These are phyloP conservation scores for Aspergillus haitiensis DNA, from an alignment of 495 filamentous ascomycete genomes.

Conservation along the genomic window DNA sequence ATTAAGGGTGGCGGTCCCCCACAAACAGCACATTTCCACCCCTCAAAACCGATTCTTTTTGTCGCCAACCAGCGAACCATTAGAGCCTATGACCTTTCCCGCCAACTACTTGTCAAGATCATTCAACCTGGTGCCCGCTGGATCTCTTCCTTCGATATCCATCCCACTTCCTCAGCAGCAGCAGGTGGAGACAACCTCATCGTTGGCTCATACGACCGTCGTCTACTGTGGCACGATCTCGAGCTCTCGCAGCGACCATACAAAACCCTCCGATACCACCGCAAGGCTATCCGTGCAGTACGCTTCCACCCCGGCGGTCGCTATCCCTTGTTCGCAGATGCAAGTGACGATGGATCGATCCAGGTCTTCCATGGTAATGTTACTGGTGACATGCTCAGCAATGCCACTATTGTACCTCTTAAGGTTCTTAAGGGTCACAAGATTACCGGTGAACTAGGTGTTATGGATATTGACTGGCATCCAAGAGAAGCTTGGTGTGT, in stretches of 20 bases:
- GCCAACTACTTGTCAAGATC: slow-evolving; percentile 84
- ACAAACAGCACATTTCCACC: slow-evolving; percentile 92
- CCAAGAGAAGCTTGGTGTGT: slow-evolving; percentile 88
- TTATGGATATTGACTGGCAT: slow-evolving; percentile 95
- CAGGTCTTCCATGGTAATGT: slow-evolving; percentile 98
- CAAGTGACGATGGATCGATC: slow-evolving; percentile 87
- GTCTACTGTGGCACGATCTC: slow-evolving; percentile 94
- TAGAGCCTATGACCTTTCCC: slow-evolving; percentile 86
- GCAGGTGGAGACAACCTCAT: slow-evolving; percentile 86
- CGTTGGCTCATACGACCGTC: slow-evolving; percentile 88
- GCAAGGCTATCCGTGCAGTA: slow-evolving; percentile 84
- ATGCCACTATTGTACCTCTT: slow-evolving; percentile 91
- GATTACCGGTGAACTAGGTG: slow-evolving; percentile 72
- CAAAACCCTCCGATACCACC: slow-evolving; percentile 92
- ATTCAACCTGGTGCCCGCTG: slow-evolving; percentile 90
- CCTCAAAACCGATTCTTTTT: slow-evolving; percentile 87
- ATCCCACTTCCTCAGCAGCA: slow-evolving; percentile 60
- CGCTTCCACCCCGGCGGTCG: slow-evolving; percentile 75
- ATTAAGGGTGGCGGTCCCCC: slow-evolving; percentile 78
- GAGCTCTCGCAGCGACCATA: slow-evolving; percentile 88
- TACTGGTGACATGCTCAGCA: slow-evolving; percentile 89
- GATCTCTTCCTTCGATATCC: slow-evolving; percentile 92
- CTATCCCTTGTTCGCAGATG: slow-evolving; percentile 88
- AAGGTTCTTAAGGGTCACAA: slow-evolving; percentile 92
- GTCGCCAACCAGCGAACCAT: slow-evolving; percentile 92